Evolutionary conservation across 2,329 filamentous ascomycete species (phyloP).

Genomic region (Phialocephala sp.): DNA sequence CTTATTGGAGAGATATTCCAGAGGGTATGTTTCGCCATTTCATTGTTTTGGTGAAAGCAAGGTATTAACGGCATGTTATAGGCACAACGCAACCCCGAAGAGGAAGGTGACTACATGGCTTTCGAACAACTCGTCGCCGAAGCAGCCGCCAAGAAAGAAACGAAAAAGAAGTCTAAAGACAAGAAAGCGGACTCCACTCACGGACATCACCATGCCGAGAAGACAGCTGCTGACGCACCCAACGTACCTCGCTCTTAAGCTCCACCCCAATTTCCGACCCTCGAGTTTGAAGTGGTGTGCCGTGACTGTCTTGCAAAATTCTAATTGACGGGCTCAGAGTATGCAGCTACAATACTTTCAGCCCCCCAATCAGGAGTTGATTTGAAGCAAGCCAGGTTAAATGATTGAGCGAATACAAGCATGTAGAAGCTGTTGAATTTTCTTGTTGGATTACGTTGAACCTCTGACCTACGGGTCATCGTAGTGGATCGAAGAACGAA

Average conservation of each 20-base stretch:
- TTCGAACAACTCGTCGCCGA: constrained; percentile 98
- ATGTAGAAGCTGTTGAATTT: not conserved
- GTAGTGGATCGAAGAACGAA: not conserved
- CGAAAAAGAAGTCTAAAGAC: constrained; percentile 71
- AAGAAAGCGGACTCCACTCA: constrained; percentile 48
- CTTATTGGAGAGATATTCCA: constrained; percentile 88
- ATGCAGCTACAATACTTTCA: no score
- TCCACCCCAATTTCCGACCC: no score
- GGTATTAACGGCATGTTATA: constrained; percentile 46
- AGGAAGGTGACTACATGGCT: constrained; percentile 98
- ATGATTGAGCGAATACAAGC: not conserved
- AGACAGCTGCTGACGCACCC: constrained; percentile 46
- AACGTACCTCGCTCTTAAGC: constrained; percentile 45
- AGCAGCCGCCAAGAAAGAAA: constrained; percentile 91
- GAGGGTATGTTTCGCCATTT: constrained; percentile 63
- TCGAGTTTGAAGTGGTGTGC: no score
- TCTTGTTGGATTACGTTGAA: constrained; percentile 3
- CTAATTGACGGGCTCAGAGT: no score
- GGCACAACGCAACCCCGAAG: constrained; percentile 88
- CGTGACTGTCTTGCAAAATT: no score
- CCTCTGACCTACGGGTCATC: not conserved
- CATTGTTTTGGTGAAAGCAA: not conserved
- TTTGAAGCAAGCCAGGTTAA: not conserved
- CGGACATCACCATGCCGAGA: constrained; percentile 34
- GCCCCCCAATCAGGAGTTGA: no score